Evolutionary conservation across 169 alveolate genomes (phyloP).

Genomic region (Perkinsus marinus): DNA sequence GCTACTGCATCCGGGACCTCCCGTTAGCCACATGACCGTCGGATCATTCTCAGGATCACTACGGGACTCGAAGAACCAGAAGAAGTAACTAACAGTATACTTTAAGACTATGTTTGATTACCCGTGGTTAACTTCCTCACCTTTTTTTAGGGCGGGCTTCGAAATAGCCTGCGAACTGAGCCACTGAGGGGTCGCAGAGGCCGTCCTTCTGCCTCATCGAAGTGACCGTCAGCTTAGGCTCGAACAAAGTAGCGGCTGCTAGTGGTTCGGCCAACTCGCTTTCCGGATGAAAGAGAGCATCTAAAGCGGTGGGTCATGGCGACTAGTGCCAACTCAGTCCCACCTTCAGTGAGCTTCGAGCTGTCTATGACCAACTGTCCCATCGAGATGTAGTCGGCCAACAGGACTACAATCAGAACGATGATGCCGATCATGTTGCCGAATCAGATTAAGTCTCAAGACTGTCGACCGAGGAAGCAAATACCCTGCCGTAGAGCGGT

Average conservation of each 20-base stretch:
- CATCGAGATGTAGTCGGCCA: neutral
- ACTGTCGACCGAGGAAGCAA: no score
- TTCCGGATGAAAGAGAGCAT: neutral
- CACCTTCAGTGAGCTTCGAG: neutral
- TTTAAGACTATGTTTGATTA: no score
- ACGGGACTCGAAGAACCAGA: slow-evolving; percentile 14
- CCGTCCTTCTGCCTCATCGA: neutral
- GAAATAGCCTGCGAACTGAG: neutral
- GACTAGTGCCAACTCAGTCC: neutral
- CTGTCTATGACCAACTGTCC: neutral
- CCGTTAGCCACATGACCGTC: slow-evolving; percentile 59
- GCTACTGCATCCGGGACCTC: slow-evolving; percentile 72
- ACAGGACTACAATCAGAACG: neutral
- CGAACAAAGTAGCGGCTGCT: neutral
- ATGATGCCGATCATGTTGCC: neutral
- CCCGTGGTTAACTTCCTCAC: no score
- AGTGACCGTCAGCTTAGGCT: neutral
- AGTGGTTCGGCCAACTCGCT: neutral
- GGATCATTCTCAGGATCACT: slow-evolving; percentile 43
- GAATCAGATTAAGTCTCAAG: no score
- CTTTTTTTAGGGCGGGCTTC: neutral
- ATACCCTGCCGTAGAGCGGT: no score
- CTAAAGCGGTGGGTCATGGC: neutral
- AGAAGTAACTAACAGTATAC: no score
- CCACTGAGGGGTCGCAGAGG: neutral